Evolutionary conservation across 192 early-diverging fungal genomes (phyloP), one percentile per base, ranked within the genome.

Genomic region (Globomyces pollinis-pini): DNA sequence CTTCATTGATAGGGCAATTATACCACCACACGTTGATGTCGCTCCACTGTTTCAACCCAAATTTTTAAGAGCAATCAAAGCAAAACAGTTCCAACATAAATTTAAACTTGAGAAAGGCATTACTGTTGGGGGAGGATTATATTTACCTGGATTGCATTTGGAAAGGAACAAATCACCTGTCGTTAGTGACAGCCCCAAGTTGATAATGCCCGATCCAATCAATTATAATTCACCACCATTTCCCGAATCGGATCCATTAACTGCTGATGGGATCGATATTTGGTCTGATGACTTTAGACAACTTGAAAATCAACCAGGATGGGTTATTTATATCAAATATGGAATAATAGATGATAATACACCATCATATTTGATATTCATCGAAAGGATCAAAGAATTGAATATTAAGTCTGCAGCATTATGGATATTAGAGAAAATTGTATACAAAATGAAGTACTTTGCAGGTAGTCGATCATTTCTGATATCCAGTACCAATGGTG

Each of bases 1-100:
- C 33, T 31, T 55, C 2, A 55, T 55, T 6, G 52, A 55, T 9
- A 3, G 52, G 31, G 29, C 29, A 11, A 55, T 55, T 23, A n/a
- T 55, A 3, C 52, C 52, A 4, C 52, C 52, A n/a, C 52, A 55
- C n/a, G 52, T 31, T 23, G 52, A 55, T 34, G 52, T 55, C 6
- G 3, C 30, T 3, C 7, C 29, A 23, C 29, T 26, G 11, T 39
- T 55, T 20, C 29, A 18, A 34, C 21, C 16, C 5, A 39, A 36
- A 55, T 12, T 38, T 3, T 24, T 55, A 23, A 36, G 29, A 23
- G 29, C 52, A 26, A 21, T 55, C 35, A 55, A 55, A 24, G 21
- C 52, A 20, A 55, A 20, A 8, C 20, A 32, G 26, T 55, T 55
- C n/a, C 4, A 16, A 9, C 34, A 38, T 23, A 21, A 55, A 34